phyloP scores from a whole-genome alignment of 257 asterid species.

The Forsythia suspensa region DNA sequence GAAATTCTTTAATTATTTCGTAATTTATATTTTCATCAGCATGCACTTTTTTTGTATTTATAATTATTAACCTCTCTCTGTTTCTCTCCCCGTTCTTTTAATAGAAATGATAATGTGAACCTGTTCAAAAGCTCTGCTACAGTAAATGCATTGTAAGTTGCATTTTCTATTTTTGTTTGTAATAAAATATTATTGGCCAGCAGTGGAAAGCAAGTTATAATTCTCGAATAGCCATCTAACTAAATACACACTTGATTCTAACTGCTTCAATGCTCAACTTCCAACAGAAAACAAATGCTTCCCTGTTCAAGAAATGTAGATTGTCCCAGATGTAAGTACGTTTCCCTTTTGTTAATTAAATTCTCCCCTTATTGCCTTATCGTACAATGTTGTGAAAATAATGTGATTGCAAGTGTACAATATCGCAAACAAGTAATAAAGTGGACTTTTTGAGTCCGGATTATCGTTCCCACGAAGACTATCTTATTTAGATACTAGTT shows the following conservation, averaged over 20 bases:
- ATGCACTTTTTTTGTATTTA: conserved; percentile 4
- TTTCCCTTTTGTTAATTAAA: not conserved
- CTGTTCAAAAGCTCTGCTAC: conserved; percentile 72
- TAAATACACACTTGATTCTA: conserved; percentile 19
- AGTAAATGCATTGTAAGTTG: conserved; percentile 53
- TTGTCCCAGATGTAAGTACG: conserved; percentile 43
- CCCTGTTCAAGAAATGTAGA: conserved; percentile 36
- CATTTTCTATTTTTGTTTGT: conserved; percentile 8
- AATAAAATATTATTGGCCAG: not conserved
- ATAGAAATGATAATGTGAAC: conserved; percentile 66
- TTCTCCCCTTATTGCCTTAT: not conserved
- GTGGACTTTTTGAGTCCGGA: too few species aligned
- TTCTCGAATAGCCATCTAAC: not conserved
- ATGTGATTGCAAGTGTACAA: too few species aligned
- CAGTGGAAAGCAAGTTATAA: conserved; percentile 2
- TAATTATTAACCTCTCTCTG: not conserved
- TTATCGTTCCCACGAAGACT: too few species aligned
- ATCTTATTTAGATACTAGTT: too few species aligned
- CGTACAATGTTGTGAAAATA: too few species aligned
- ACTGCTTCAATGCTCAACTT: conserved; percentile 21
- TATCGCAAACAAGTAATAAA: too few species aligned
- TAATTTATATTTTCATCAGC: conserved; percentile 10
- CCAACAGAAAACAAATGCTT: conserved; percentile 37
- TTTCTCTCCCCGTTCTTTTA: conserved; percentile 10
- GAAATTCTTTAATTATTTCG: conserved; percentile 17